Percentiles rank a stretch among this genome's conserved stretches.
These are phyloP conservation scores for Saccharum officinarum DNA, from an alignment of 176 grass and related monocot genomes.

Conservation along the genomic window DNA sequence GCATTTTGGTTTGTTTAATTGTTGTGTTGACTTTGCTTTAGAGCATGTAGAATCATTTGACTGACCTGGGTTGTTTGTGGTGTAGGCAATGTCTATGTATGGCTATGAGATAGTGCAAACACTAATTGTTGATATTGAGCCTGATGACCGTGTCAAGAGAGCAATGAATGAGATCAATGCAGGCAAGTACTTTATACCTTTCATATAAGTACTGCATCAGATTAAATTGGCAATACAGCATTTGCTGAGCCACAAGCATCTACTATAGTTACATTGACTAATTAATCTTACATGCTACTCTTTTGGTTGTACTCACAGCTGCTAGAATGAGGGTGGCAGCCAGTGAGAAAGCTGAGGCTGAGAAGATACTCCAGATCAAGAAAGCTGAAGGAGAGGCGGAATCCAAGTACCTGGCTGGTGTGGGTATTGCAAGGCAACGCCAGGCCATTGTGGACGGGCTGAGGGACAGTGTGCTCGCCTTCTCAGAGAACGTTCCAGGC, in stretches of 20 bases:
- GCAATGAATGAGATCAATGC: constrained; percentile 76
- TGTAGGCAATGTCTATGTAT: constrained; percentile 65
- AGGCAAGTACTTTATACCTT: constrained; percentile 23
- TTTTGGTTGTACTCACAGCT: constrained; percentile 40
- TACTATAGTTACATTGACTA: neutral
- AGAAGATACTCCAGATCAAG: constrained; percentile 70
- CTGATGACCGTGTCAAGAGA: constrained; percentile 61
- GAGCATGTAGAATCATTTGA: constrained; percentile 14
- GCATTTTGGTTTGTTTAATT: neutral
- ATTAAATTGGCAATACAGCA: neutral
- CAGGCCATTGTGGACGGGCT: constrained; percentile 62
- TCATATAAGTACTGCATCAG: neutral
- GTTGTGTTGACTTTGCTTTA: neutral
- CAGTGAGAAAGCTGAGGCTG: constrained; percentile 66
- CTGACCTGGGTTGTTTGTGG: constrained; percentile 6
- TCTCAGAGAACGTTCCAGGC: constrained; percentile 65
- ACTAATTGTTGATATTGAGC: constrained; percentile 65
- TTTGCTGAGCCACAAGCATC: neutral
- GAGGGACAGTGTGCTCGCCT: constrained; percentile 63
- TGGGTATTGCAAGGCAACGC: constrained; percentile 65
- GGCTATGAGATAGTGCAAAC: constrained; percentile 73
- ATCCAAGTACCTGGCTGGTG: constrained; percentile 62
- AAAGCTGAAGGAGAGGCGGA: constrained; percentile 63
- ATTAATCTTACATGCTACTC: neutral
- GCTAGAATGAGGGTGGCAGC: constrained; percentile 58